Evolutionary conservation across 306 rosid genomes (phyloP), one percentile per base, ranked within the genome.

Genomic region (Psophocarpus tetragonolobus): DNA sequence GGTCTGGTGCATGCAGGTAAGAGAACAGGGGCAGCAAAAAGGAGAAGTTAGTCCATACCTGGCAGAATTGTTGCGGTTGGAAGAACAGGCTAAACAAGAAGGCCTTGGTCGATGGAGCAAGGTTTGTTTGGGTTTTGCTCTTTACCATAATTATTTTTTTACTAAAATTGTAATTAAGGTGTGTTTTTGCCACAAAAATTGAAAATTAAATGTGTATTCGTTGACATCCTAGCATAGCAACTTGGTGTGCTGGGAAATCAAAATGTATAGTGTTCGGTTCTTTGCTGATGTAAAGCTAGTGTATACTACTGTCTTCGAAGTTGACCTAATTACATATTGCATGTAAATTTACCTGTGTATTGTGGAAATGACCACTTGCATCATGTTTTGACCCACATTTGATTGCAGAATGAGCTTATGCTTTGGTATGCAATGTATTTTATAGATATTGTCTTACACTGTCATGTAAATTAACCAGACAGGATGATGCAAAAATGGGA

Each of bases 81-180:
- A 96, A 84, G 99, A 96, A 53, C 91, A 87, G 74, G 98, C 98
- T 42, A 90, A 90, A 87, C 91, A 91, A 71, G 90, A 91, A 32
- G 98, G 98, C 50, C 86, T 88, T 81, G 99, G 99, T 70, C 94
- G 97, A 56, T 91, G 97, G 97, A 96, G 91, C 88, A 91, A 91
- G 98, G 99, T 96, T 62, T 44, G 83, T 70, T 68, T 72, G 23
- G 42, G 68, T 50, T 51, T 70, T 68, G 36, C 7, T 41, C 15
- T 58, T 32, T 81, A 32, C 61, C 12, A 63, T 57, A 17, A 29
- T 58, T n/a, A 7, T 14, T 66, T 76, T 61, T 0, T 2, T 3
- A 27, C 8, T 23, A 29, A 8, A 30, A 17, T 51, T 33, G 74
- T 76, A 53, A 44, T 53, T 29, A 29, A 29, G 71, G 45, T 13